Conservation (phyloP, 148 eudicot genomes). For the Rhododendron ferrugineum region DNA sequence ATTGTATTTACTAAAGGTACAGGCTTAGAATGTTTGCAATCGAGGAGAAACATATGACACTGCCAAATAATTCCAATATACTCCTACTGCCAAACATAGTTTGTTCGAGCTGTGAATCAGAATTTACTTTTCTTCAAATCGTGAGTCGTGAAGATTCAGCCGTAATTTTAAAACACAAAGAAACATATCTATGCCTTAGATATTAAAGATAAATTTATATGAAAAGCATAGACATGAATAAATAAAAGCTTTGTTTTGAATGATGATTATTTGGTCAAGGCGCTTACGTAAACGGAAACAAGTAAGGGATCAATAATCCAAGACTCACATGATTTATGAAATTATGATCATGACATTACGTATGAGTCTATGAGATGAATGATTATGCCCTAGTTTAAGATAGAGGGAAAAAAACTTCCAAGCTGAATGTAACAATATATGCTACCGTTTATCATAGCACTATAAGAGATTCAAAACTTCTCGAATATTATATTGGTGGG, state of each 20-base stretch:
- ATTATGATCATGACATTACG: too few species aligned
- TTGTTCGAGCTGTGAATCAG: background rate
- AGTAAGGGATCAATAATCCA: background rate
- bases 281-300: too few species aligned
- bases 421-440: too few species aligned
- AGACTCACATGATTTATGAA: background rate
- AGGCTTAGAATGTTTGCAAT: background rate
- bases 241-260: too few species aligned
- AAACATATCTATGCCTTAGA: too few species aligned
- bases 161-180: background rate
- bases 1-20: background rate
- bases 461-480: background rate
- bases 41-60: background rate
- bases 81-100: background rate
- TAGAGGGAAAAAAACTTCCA: too few species aligned
- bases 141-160: background rate
- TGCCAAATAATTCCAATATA: background rate
- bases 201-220: too few species aligned
- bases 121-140: background rate
- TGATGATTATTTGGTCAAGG: too few species aligned
- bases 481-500: too few species aligned
- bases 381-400: too few species aligned
- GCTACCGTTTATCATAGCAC: too few species aligned
- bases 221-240: background rate
- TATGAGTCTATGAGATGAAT: too few species aligned